Evolutionary conservation across 2,329 filamentous ascomycete genomes (phyloP), one percentile per base, ranked within the genome.

Genomic region (Aspergillus alliaceus): DNA sequence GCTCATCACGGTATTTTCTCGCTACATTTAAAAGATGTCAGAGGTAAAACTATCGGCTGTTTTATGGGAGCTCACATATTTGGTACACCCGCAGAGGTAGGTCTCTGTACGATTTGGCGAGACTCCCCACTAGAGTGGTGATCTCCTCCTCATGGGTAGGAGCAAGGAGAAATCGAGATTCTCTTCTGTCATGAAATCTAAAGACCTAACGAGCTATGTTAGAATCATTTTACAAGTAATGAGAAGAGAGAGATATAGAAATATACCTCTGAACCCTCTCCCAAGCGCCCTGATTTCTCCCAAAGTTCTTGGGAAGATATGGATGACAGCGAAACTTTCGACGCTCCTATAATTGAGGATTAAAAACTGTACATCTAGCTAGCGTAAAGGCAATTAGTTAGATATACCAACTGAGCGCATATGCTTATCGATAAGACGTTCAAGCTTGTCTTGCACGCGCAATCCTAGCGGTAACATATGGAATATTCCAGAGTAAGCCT

Each of bases 121-220:
- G 83, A 55, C 82, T 84, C 4, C 86, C 85, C 1, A 97, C 90
- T 2, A 99, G 79, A 0, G 83, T 79, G 0, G 95, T 99, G 64
- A 99, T 95, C 71, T 99, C 95, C 72, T 99, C 95, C 70, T 99
- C 95, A 60, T 99, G 95, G 0, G 95, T 99, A 1, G 95, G 95
- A 1, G 92, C 89, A 4, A 99, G 83, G 29, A 99, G 81, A 60
- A 90, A 90, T 4, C 84, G 81, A 1, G 83, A 79, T 6, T 89
- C 84, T 73, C 90, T 95, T 55, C 95, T 86, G 73, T 98, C 95
- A 44, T 82, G 77, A 47, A 98, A 84, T 40, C 84, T 86, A 65
- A 97, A 93, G 20, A 97, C 82, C 87, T 95, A 60, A 55, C 11
- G 51, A 4, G 5, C 12, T 50, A 6, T n/a, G 24, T 55, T 34